A percentile compares a stretch with the other conserved stretches of the same genome.
These are phyloP conservation scores for Macrotyloma uniflorum DNA, from an alignment of 306 rosid genomes.

Conservation along the genomic window DNA sequence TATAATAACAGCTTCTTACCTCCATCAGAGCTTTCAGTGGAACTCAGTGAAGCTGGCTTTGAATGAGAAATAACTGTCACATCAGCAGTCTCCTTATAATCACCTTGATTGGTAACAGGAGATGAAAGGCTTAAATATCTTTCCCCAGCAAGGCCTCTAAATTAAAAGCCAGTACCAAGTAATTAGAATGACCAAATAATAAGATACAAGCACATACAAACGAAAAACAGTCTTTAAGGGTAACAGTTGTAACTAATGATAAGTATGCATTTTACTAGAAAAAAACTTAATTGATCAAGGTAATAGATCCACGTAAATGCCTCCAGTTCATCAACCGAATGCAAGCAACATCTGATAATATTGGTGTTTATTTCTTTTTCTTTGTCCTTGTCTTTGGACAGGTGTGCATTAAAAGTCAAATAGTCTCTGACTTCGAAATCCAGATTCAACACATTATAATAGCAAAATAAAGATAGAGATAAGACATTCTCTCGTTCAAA, in stretches of 20 bases:
- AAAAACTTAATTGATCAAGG: background rate
- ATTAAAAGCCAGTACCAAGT: slow-evolving; percentile 39
- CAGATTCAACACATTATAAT: slow-evolving; percentile 11
- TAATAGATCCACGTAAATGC: slow-evolving; percentile 21
- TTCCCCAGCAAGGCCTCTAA: slow-evolving; percentile 62
- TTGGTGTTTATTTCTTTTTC: background rate
- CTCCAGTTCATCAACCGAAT: slow-evolving; percentile 21
- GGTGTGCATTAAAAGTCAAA: slow-evolving; percentile 8
- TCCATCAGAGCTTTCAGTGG: slow-evolving; percentile 92
- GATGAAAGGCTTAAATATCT: slow-evolving; percentile 45
- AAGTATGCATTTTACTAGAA: slow-evolving; percentile 23
- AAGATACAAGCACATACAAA: background rate
- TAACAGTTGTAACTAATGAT: background rate
- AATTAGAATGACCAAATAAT: slow-evolving; percentile 12
- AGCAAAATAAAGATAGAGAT: background rate
- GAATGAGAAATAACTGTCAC: slow-evolving; percentile 85
- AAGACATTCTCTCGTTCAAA: slow-evolving; percentile 22
- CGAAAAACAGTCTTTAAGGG: background rate
- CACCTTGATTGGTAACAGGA: slow-evolving; percentile 52
- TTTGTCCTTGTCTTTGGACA: background rate
- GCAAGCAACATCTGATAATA: slow-evolving; percentile 33
- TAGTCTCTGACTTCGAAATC: background rate
- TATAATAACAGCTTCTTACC: slow-evolving; percentile 60
- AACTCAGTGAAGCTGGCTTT: slow-evolving; percentile 88
- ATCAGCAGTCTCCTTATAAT: slow-evolving; percentile 66